A percentile compares a stretch with the other conserved stretches of the same genome.
phyloP scores from a whole-genome alignment of 2,329 filamentous ascomycete species.

The Paraconiothyrium brasiliense region DNA sequence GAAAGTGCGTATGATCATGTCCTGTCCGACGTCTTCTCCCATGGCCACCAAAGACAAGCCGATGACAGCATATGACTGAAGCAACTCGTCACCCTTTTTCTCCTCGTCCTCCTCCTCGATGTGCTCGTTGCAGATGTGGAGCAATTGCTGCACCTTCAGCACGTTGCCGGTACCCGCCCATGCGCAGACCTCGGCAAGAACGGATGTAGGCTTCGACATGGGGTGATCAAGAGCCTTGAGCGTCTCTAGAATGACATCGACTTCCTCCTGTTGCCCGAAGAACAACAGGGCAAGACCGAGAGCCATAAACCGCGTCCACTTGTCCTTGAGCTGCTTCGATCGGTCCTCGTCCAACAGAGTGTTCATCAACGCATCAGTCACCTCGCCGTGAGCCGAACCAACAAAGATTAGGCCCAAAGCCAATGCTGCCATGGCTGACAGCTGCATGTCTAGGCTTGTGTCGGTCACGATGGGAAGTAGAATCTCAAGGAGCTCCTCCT shows the following conservation, averaged over 20 bases:
- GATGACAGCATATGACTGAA: constrained; percentile 95
- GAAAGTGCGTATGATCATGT: constrained; percentile 98
- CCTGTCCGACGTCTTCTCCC: constrained; percentile 97
- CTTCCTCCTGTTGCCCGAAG: constrained; percentile 97
- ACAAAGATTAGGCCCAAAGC: constrained; percentile 91
- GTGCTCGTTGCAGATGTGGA: constrained; percentile 98
- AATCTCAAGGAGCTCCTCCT: constrained; percentile 84
- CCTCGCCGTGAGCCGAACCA: constrained; percentile 88
- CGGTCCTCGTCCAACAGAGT: constrained; percentile 94
- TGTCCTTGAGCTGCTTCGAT: constrained; percentile 90
- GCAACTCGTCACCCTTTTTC: constrained; percentile 92
- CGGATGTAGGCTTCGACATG: constrained; percentile 94
- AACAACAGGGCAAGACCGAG: constrained; percentile 92
- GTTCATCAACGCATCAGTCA: constrained; percentile 90
- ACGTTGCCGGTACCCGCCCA: constrained; percentile 98
- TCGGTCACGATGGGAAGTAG: constrained; percentile 89
- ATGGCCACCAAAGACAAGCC: constrained; percentile 94
- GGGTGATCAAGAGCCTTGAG: constrained; percentile 97
- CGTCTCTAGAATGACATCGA: constrained; percentile 97
- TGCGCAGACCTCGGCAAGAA: constrained; percentile 94
- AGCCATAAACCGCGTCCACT: constrained; percentile 97
- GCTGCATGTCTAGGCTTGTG: constrained; percentile 87
- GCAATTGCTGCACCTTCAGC: constrained; percentile 93
- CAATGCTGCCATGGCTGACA: constrained; percentile 94
- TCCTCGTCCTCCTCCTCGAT: constrained; percentile 89